A percentile compares a stretch with the other conserved stretches of the same genome.
These are phyloP conservation scores for Trametes sp. DNA, from an alignment of 1,284 basidiomycete genomes.

Conservation along the genomic window DNA sequence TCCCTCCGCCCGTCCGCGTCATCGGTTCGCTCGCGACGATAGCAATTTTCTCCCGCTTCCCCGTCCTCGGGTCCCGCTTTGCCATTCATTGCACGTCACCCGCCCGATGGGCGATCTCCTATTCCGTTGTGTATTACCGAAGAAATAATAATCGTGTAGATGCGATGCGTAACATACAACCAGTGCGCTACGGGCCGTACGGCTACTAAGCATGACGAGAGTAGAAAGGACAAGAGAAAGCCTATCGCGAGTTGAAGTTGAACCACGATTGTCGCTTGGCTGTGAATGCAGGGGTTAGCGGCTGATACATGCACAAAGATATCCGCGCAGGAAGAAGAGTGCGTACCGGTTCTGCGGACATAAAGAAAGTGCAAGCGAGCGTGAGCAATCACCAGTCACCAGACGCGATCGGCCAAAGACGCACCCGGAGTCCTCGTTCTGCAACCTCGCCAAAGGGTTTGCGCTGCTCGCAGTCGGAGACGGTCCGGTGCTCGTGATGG, in stretches of 20 bases:
- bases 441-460: constrained; percentile 73
- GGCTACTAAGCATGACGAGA: constrained; percentile 38
- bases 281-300: constrained; percentile 42
- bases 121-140: constrained; percentile 40
- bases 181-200: constrained; percentile 39
- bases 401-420: constrained; percentile 45
- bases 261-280: constrained; percentile 91
- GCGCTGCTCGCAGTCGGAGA: constrained; percentile 53
- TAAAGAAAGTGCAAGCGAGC: constrained; percentile 22
- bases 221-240: constrained; percentile 28
- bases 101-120: neutral
- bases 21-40: constrained; percentile 13
- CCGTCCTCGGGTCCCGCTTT: constrained; percentile 1
- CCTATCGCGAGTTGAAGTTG: constrained; percentile 75
- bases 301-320: constrained; percentile 10
- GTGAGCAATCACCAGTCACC: constrained; percentile 14
- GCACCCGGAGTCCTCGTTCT: constrained; percentile 83
- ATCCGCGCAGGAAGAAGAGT: constrained; percentile 24
- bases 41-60: constrained; percentile 19
- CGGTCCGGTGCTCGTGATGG: constrained; percentile 47
- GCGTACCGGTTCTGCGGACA: constrained; percentile 42
- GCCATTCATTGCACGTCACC: neutral
- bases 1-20: constrained; percentile 6
- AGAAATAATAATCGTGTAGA: constrained; percentile 42
- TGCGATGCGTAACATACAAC: constrained; percentile 48